Evolutionary conservation across 371 early-diverging fungal species (phyloP), one percentile per base, ranked within the genome.

Genomic region (Mucor piriformis): DNA sequence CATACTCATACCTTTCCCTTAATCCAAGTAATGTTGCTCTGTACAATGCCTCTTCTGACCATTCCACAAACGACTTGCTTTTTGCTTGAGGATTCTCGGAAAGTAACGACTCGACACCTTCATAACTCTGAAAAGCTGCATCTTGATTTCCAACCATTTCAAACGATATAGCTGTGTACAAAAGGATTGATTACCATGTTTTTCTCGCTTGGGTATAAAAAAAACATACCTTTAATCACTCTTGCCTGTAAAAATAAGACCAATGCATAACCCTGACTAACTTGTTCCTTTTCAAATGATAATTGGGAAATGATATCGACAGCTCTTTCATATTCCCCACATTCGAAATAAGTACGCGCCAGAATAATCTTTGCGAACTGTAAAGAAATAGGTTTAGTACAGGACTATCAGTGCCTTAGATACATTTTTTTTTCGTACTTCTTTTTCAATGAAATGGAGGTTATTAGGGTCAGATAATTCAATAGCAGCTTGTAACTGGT

Each of bases 31-130:
- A 62, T 1, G 83, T 69, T 0, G 81, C 83, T 33, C 89, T 81
- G 59, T 90, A 91, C 49, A 91, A 71, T 7, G 88, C 86, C 50
- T 85, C 83, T 55, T 91, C 90, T 8, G 83, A 67, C 90, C 92
- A 90, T 47, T 84, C 79, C 13, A 72, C 63, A 50, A 86, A 66
- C 52, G 85, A 81, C 18, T 76, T 81, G 23, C 73, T 54, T 56
- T 67, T 71, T 24, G 69, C 70, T 25, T 50, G 47, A 37, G 79
- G 57, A 29, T 70, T 56, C 46, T 76, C 67, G 12, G 66, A 62
- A 13, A 86, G 55, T 21, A 82, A 62, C 6, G 43, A 13, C 4
- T 74, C 64, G 12, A 82, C 80, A 20, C 73, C 73, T 35, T 79
- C 78, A 56, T 90, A 89, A 3, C 64, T 70, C 3, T 66, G 69